Percentiles rank a stretch among this genome's conserved stretches.
phyloP scores from a whole-genome alignment of 2,329 filamentous ascomycete genomes.

The Cercospora sojina region DNA sequence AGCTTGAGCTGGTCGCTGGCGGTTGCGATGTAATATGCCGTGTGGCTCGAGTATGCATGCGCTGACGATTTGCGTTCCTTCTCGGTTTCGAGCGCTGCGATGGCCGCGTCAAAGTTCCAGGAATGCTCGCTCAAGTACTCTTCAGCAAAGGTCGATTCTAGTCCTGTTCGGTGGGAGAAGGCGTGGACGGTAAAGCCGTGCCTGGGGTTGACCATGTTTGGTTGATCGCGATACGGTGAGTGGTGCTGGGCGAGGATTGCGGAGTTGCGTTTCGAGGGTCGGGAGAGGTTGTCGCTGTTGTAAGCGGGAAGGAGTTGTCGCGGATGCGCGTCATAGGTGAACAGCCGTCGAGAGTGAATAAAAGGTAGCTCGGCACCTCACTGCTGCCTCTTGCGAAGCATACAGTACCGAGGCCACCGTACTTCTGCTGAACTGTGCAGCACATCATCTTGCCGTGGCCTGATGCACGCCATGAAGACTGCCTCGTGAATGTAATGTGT shows the following conservation, averaged over 20 bases:
- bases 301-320: not conserved
- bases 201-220: not conserved
- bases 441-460: not conserved
- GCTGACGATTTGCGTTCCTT: not conserved
- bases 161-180: not conserved
- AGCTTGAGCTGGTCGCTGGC: not conserved
- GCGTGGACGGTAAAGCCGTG: not conserved
- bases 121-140: not conserved
- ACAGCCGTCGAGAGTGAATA: not conserved
- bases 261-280: not conserved
- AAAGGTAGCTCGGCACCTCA: not conserved
- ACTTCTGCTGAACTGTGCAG: not conserved
- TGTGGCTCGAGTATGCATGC: not conserved
- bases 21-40: not conserved
- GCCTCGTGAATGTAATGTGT: not conserved
- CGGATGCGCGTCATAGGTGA: not conserved
- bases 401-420: not conserved
- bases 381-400: not conserved
- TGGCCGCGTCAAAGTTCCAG: not conserved
- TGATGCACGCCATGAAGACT: not conserved
- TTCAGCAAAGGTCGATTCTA: not conserved
- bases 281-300: not conserved
- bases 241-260: not conserved
- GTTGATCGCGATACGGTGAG: not conserved
- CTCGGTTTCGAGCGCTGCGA: not conserved